Conservation (phyloP, 1,139 yeast genomes). For the Meyerozyma athensensis region DNA sequence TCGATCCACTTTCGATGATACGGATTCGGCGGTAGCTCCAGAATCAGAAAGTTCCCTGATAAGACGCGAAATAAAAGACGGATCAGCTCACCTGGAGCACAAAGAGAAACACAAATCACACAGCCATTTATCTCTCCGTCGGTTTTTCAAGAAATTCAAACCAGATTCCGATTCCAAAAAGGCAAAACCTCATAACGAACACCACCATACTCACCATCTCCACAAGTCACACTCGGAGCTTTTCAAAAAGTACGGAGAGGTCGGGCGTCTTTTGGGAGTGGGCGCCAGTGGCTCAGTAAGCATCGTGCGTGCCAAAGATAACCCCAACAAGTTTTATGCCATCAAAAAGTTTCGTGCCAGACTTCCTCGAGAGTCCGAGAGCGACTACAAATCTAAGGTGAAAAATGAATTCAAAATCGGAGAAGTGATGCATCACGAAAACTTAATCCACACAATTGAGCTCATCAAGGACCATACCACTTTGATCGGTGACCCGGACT, state of each 20-base stretch:
- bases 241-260: slow-evolving; percentile 48
- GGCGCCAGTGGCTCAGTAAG: slow-evolving; percentile 80
- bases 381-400: slow-evolving; percentile 59
- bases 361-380: slow-evolving; percentile 46
- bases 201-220: slow-evolving; percentile 1
- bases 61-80: slow-evolving; percentile 1
- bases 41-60: neutral
- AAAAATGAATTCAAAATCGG: slow-evolving; percentile 64
- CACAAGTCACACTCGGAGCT: slow-evolving; percentile 10
- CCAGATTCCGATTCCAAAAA: slow-evolving; percentile 11
- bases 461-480: slow-evolving; percentile 44
- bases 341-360: slow-evolving; percentile 64
- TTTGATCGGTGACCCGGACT: slow-evolving; percentile 32
- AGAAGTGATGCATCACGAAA: slow-evolving; percentile 54
- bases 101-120: slow-evolving; percentile 9
- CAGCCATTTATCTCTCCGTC: slow-evolving; percentile 30
- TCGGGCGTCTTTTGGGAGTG: slow-evolving; percentile 58
- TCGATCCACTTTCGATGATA: neutral
- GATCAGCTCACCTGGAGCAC: slow-evolving; percentile 1
- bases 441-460: slow-evolving; percentile 62
- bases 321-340: slow-evolving; percentile 51
- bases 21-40: neutral
- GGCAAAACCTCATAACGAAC: neutral
- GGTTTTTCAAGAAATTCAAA: slow-evolving; percentile 38
- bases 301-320: slow-evolving; percentile 44